Evolutionary conservation across 345 rosid species (phyloP), one percentile per base, ranked within the genome.

Genomic region (Isatis tinctoria): DNA sequence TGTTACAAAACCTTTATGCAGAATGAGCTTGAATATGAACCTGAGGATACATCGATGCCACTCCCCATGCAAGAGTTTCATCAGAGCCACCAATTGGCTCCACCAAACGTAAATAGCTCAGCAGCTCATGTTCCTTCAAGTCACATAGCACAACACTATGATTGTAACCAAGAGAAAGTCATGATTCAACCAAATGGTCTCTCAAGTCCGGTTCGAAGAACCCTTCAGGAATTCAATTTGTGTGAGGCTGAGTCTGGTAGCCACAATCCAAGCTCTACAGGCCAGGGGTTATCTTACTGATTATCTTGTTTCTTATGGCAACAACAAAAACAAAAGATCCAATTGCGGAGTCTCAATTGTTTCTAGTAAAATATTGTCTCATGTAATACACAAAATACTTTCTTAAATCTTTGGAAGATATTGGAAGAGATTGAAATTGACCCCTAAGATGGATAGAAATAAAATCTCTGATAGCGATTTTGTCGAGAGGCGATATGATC

Each of bases 11-110:
- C 33, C 12, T 41, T 35, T 35, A 8, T 78, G 70, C 79, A 93
- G 98, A 89, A 87, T 74, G 98, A 87, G 68, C 80, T 93, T 28
- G 97, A 91, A 40, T 78, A 74, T 74, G 82, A 87, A 28, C 80
- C 81, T 56, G 96, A 89, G 52, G 97, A 90, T 45, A 67, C 86
- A 6, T 67, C 91, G 2, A 60, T 76, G 61, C 85, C 87, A 27
- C 5, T 40, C 30, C 88, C 87, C 14, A 69, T 82, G 73, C 78
- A 73, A 27, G 79, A 84, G 12, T 33, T 75, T 72, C 87, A 85
- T 73, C 88, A 78, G 28, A 83, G 77, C 49, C 83, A 83, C 45
- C 83, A 82, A 37, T 74, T 67, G 2, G 24, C 67, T 27, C 60
- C 69, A 76, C 28, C 88, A 74, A 44, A 76, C 43, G 18, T 78